A percentile compares a stretch with the other conserved stretches of the same genome.
Evolutionary conservation across 2,329 filamentous ascomycete genomes (phyloP).

Genomic region (Colletotrichum cordylinicola): DNA sequence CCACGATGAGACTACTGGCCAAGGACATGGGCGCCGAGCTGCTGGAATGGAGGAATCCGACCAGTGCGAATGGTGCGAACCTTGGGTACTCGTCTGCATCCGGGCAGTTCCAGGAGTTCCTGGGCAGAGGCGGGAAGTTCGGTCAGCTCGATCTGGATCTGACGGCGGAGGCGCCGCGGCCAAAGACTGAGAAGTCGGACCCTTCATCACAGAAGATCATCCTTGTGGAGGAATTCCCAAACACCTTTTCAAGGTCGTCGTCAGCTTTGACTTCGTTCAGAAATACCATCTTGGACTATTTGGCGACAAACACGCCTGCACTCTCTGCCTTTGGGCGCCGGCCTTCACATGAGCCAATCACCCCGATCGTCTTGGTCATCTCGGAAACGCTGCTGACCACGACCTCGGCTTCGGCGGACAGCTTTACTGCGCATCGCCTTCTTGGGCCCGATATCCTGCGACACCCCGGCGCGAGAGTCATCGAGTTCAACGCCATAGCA

Average conservation of each 20-base stretch:
- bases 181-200: constrained; percentile 20
- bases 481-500: constrained; percentile 94
- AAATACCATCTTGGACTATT: constrained; percentile 74
- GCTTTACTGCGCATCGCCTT: constrained; percentile 89
- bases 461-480: constrained; percentile 78
- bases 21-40: constrained; percentile 78
- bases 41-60: constrained; percentile 90
- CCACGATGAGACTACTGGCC: constrained; percentile 80
- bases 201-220: constrained; percentile 60
- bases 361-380: constrained; percentile 86
- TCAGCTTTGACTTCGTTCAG: constrained; percentile 74
- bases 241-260: constrained; percentile 72
- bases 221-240: constrained; percentile 83
- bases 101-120: constrained; percentile 89
- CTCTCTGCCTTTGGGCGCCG: constrained; percentile 51
- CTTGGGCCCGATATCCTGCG: constrained; percentile 86
- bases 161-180: constrained; percentile 9
- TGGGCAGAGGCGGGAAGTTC: constrained; percentile 82
- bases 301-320: constrained; percentile 70
- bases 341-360: constrained; percentile 51
- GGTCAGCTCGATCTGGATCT: constrained; percentile 65
- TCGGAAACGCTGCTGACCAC: constrained; percentile 91
- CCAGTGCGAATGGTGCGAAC: constrained; percentile 59
- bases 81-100: constrained; percentile 74
- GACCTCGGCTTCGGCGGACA: constrained; percentile 84